A percentile compares a stretch with the other conserved stretches of the same genome.
Evolutionary conservation across 1,139 yeast genomes (phyloP).

Genomic region (Spencermartinsiella ligniputridi): DNA sequence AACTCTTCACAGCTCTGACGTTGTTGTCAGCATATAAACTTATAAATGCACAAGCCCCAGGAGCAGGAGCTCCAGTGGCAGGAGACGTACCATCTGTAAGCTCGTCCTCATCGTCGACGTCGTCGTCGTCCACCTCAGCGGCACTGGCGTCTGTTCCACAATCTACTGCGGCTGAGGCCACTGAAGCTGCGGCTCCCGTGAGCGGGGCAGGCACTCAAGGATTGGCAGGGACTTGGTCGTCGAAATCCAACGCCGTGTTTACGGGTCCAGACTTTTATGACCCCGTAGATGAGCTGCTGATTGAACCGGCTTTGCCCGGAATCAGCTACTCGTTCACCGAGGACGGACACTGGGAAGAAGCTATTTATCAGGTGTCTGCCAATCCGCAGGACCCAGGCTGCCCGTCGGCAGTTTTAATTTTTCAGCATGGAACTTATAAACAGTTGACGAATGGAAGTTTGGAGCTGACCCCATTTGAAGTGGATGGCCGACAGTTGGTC

Average conservation of each 20-base stretch:
- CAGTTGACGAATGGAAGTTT: conserved; percentile 62
- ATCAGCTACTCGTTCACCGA: conserved; percentile 85
- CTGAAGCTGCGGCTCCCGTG: background rate
- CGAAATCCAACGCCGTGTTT: conserved; percentile 89
- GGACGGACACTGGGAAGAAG: conserved; percentile 90
- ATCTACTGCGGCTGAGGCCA: background rate
- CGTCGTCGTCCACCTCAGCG: background rate
- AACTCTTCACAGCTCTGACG: background rate
- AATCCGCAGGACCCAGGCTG: conserved; percentile 75
- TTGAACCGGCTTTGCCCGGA: conserved; percentile 95
- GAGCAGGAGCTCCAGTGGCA: background rate
- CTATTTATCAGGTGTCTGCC: conserved; percentile 70
- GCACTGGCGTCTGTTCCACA: background rate
- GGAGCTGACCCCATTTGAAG: conserved; percentile 64
- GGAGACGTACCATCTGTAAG: background rate
- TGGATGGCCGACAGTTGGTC: conserved; percentile 89
- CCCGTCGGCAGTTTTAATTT: conserved; percentile 74
- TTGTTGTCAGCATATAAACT: background rate
- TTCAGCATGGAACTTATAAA: conserved; percentile 83
- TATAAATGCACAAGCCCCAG: background rate
- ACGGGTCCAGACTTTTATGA: conserved; percentile 97
- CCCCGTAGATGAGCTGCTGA: conserved; percentile 87
- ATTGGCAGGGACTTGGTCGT: conserved; percentile 83
- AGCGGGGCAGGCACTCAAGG: conserved; percentile 9
- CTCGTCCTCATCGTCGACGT: no score